These are phyloP conservation scores for Paecilomyces sp. DNA, from an alignment of 2,329 filamentous ascomycete species.

Conservation along the genomic window DNA sequence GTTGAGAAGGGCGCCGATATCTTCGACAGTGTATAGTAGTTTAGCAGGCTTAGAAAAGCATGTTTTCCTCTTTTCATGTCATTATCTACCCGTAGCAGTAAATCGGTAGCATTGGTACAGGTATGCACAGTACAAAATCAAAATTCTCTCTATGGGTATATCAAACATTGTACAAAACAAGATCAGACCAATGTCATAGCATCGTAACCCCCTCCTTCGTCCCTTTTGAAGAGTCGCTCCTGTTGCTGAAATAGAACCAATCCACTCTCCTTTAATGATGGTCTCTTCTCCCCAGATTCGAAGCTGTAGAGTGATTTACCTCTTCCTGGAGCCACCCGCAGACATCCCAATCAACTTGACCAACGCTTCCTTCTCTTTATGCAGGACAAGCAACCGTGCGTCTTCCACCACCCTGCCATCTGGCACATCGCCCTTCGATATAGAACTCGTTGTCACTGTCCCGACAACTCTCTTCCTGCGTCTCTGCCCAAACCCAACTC, in stretches of 20 bases:
- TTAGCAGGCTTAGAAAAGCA: background rate
- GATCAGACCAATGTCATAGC: background rate
- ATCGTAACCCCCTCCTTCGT: background rate
- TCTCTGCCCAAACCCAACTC: constrained; percentile 32
- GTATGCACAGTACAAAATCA: background rate
- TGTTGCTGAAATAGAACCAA: too few species aligned
- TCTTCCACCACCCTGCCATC: constrained; percentile 58
- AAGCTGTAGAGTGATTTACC: constrained; percentile 9
- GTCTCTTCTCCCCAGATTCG: background rate
- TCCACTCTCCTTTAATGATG: background rate
- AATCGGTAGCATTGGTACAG: background rate
- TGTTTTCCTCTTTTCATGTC: background rate
- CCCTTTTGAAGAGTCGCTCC: background rate
- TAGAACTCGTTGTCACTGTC: constrained; percentile 15
- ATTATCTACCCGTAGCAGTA: background rate
- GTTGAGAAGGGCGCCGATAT: background rate
- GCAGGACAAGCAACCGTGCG: constrained; percentile 56
- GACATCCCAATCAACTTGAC: constrained; percentile 51
- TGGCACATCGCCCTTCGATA: constrained; percentile 9
- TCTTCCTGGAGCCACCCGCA: constrained; percentile 19
- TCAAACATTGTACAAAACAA: background rate
- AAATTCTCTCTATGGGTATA: background rate
- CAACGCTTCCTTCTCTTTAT: constrained; percentile 62
- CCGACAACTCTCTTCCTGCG: constrained; percentile 27
- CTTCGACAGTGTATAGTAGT: background rate